Evolutionary conservation across 2,329 filamentous ascomycete species (phyloP).

Genomic region (Pyricularia grisea): DNA sequence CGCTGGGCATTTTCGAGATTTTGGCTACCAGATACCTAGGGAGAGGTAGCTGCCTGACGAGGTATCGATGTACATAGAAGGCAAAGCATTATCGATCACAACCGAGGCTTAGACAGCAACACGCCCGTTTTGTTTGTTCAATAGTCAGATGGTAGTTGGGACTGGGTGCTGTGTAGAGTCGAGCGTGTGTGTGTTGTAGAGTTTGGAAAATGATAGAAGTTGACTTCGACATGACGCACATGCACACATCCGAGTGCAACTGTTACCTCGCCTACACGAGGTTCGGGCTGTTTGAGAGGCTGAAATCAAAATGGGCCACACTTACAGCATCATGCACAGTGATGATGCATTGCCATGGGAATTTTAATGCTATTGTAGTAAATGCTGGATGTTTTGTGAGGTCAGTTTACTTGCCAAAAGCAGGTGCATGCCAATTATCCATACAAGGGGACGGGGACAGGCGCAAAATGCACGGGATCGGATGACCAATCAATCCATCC

Average conservation of each 20-base stretch:
- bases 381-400: background rate
- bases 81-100: background rate
- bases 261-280: background rate
- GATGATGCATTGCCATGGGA: no score
- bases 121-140: background rate
- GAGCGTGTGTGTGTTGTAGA: background rate
- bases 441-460: no score
- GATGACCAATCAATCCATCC: background rate
- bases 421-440: background rate
- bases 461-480: no score
- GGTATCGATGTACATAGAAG: background rate
- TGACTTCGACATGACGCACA: background rate
- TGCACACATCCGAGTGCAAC: background rate
- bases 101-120: background rate
- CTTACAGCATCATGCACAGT: background rate
- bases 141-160: background rate
- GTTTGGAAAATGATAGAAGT: background rate
- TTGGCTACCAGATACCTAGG: background rate
- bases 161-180: background rate
- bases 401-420: background rate
- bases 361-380: background rate
- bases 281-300: background rate
- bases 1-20: background rate
- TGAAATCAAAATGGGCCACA: background rate
- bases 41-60: background rate